Percentiles rank a stretch among this genome's conserved stretches.
phyloP scores from a whole-genome alignment of 306 rosid genomes.

The Abrus pulchellus region DNA sequence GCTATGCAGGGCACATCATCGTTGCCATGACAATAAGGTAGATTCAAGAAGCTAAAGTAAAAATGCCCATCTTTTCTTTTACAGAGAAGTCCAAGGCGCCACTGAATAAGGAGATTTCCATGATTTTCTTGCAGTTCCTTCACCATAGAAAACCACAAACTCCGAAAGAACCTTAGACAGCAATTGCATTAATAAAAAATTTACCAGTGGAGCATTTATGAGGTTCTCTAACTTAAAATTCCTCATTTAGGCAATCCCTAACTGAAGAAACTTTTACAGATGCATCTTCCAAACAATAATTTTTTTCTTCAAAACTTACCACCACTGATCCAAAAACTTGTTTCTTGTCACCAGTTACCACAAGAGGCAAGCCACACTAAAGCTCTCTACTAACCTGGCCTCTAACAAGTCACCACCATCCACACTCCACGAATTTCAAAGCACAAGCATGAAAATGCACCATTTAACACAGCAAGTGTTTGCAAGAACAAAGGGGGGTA shows the following conservation, averaged over 20 bases:
- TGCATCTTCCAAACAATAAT: constrained; percentile 22
- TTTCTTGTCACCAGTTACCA: constrained; percentile 10
- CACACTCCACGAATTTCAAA: constrained; percentile 35
- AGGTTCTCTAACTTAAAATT: constrained; percentile 36
- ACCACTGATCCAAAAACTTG: constrained; percentile 8
- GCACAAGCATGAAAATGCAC: constrained; percentile 39
- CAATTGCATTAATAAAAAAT: background rate
- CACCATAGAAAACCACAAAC: constrained; percentile 31
- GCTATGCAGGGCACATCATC: constrained; percentile 23
- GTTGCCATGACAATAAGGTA: constrained; percentile 18
- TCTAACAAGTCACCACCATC: constrained; percentile 37
- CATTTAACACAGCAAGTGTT: constrained; percentile 37
- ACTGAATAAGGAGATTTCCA: background rate
- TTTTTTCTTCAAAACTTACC: constrained; percentile 9
- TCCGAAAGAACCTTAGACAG: constrained; percentile 15
- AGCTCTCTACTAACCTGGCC: constrained; percentile 8
- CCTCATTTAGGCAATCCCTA: constrained; percentile 23
- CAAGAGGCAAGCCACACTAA: background rate
- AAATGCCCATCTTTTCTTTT: constrained; percentile 5
- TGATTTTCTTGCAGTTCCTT: background rate
- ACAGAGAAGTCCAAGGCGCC: background rate
- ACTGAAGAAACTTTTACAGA: constrained; percentile 18
- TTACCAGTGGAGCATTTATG: background rate
- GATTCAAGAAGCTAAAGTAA: constrained; percentile 14
- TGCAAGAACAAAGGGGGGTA: background rate